Percentiles rank a stretch among this genome's conserved stretches.
Evolutionary conservation across 2,329 filamentous ascomycete species (phyloP).

Genomic region (Clarireedia homoeocarpa): DNA sequence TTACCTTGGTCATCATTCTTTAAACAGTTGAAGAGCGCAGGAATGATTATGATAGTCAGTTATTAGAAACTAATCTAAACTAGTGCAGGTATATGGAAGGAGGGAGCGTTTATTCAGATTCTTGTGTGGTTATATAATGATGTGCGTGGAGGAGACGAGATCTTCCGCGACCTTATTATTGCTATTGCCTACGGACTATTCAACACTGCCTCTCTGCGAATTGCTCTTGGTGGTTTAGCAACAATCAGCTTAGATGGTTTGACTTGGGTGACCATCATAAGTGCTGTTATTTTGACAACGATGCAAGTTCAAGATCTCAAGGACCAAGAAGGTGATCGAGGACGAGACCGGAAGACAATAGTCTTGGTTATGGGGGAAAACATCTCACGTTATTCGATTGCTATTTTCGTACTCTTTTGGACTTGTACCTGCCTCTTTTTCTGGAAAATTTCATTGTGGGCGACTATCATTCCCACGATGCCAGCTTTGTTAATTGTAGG

Average conservation of each 20-base stretch:
- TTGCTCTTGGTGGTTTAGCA: neutral
- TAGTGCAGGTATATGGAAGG: neutral
- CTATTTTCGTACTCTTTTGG: conserved; percentile 16
- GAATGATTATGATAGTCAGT: too few relatives aligned
- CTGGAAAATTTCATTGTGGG: neutral
- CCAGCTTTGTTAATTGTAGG: neutral
- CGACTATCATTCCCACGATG: neutral
- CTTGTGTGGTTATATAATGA: conserved; percentile 11
- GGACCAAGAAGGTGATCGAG: conserved; percentile 24
- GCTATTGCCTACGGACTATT: conserved; percentile 13
- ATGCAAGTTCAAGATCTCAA: conserved; percentile 28
- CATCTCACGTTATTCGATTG: conserved; percentile 15
- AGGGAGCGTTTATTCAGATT: neutral
- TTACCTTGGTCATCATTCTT: too few relatives aligned
- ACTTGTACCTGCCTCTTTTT: conserved; percentile 8
- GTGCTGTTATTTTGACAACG: conserved; percentile 13
- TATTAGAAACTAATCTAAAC: too few relatives aligned
- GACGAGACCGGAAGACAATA: conserved; percentile 17
- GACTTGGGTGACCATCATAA: neutral
- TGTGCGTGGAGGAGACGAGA: conserved; percentile 5
- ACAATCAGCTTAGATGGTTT: neutral
- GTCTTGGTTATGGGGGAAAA: conserved; percentile 21
- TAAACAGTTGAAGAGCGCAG: too few relatives aligned
- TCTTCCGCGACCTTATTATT: conserved; percentile 7
- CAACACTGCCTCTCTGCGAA: conserved; percentile 22